Evolutionary conservation across 768 basidiomycete genomes (phyloP).

Genomic region (Trametes elegans): DNA sequence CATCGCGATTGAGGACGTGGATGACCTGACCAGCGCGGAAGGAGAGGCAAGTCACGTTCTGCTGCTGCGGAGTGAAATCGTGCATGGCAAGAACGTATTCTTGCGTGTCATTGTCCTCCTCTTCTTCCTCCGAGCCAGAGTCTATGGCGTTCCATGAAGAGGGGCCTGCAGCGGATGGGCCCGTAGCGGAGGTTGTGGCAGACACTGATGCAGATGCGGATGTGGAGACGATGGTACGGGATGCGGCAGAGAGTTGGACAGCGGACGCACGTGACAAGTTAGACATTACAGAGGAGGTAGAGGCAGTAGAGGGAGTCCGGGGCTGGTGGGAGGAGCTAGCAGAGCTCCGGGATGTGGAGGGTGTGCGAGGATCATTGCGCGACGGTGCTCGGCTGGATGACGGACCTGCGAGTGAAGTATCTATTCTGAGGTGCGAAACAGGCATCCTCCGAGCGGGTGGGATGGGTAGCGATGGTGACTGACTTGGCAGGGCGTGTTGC

Average conservation of each 20-base stretch:
- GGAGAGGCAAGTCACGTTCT: constrained; percentile 76
- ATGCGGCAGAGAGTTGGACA: constrained; percentile 9
- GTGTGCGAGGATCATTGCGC: constrained; percentile 4
- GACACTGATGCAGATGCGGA: constrained; percentile 3
- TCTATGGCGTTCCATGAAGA: constrained; percentile 12
- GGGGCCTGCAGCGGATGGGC: background rate
- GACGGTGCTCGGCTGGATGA: constrained; percentile 21
- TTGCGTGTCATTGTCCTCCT: constrained; percentile 24
- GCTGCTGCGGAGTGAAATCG: constrained; percentile 75
- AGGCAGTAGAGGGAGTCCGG: constrained; percentile 26
- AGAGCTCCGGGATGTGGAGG: constrained; percentile 18
- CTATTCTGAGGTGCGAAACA: constrained; percentile 31
- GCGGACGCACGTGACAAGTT: constrained; percentile 21
- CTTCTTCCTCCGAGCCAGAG: constrained; percentile 21
- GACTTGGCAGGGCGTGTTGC: background rate
- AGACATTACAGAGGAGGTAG: constrained; percentile 26
- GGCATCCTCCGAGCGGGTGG: constrained; percentile 22
- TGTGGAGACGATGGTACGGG: constrained; percentile 3
- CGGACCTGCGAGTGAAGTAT: constrained; percentile 29
- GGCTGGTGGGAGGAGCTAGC: constrained; percentile 27
- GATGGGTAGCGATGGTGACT: background rate
- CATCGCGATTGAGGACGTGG: constrained; percentile 82
- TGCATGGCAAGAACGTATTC: constrained; percentile 92
- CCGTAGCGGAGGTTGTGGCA: constrained; percentile 2
- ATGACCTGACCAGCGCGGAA: constrained; percentile 92